Percentiles rank a stretch among this genome's conserved stretches.
These are phyloP conservation scores for Aureobasidium sp. DNA, from an alignment of 2,329 filamentous ascomycete genomes.

Conservation along the genomic window DNA sequence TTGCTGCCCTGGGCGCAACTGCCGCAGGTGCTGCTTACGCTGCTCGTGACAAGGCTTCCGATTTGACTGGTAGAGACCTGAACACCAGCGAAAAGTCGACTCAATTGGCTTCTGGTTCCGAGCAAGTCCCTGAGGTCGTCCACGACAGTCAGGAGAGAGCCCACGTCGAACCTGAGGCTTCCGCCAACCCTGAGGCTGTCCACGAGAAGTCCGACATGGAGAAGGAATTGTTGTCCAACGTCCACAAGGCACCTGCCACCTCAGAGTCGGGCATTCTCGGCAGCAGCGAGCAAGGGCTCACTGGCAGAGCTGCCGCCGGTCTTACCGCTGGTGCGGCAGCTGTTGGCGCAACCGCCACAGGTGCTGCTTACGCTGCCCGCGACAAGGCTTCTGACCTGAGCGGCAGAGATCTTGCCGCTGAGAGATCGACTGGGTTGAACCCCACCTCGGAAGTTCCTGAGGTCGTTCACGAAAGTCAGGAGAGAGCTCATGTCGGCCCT, in stretches of 20 bases:
- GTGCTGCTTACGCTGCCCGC: slow-evolving; percentile 28
- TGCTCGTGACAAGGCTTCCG: slow-evolving; percentile 26
- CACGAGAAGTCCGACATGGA: slow-evolving; percentile 49
- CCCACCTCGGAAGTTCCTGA: slow-evolving; percentile 27
- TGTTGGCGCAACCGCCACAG: slow-evolving; percentile 31
- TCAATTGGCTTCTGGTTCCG: slow-evolving; percentile 29
- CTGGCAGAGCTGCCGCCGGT: slow-evolving; percentile 35
- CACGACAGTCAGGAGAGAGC: slow-evolving; percentile 62
- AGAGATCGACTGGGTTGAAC: background rate
- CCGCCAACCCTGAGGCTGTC: slow-evolving; percentile 52
- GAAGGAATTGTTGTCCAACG: slow-evolving; percentile 59
- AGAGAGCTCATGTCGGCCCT: slow-evolving; percentile 55
- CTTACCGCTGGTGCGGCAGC: slow-evolving; percentile 27
- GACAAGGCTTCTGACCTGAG: slow-evolving; percentile 32
- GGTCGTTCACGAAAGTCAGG: slow-evolving; percentile 52
- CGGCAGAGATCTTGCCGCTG: background rate
- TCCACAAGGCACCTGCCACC: slow-evolving; percentile 34
- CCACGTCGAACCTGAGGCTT: slow-evolving; percentile 56
- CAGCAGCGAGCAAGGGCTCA: slow-evolving; percentile 17
- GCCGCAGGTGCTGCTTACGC: slow-evolving; percentile 31
- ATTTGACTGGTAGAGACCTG: slow-evolving; percentile 19
- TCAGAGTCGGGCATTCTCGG: slow-evolving; percentile 33
- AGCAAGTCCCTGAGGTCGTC: slow-evolving; percentile 27
- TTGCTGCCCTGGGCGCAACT: slow-evolving; percentile 33
- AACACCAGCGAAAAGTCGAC: slow-evolving; percentile 26